Conservation (phyloP, 352 stramenopile species). For the Globisporangium alternatum region DNA sequence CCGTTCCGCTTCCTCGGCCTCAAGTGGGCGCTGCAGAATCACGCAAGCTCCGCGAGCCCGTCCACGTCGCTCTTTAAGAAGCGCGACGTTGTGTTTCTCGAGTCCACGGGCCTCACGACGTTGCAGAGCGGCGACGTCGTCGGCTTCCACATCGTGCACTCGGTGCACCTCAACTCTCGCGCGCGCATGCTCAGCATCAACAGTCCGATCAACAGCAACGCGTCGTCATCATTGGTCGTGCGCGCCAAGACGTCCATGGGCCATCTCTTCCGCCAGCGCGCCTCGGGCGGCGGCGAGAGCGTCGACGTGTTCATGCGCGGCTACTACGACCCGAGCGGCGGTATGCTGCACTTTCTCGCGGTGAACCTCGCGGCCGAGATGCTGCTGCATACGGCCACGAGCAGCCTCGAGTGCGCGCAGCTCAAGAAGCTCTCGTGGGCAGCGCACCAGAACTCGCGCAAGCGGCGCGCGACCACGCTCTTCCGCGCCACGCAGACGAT, state of each 20-base stretch:
- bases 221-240: constrained; percentile 3
- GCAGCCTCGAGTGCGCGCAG: constrained; percentile 46
- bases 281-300: background rate
- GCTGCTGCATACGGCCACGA: constrained; percentile 38
- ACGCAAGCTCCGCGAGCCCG: constrained; percentile 39
- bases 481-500: constrained; percentile 15
- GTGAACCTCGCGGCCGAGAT: constrained; percentile 47
- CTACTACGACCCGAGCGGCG: constrained; percentile 40
- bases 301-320: constrained; percentile 24
- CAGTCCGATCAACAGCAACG: background rate
- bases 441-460: constrained; percentile 23
- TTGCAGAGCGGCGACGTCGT: constrained; percentile 45
- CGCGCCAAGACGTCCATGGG: constrained; percentile 20
- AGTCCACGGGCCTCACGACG: constrained; percentile 55
- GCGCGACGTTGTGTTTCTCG: constrained; percentile 66
- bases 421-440: constrained; percentile 65
- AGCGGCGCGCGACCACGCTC: constrained; percentile 18
- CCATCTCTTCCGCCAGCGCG: constrained; percentile 18
- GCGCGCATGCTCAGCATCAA: constrained; percentile 53
- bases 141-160: constrained; percentile 62
- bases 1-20: constrained; percentile 58
- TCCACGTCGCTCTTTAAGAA: constrained; percentile 37
- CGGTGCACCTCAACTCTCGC: constrained; percentile 40
- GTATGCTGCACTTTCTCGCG: constrained; percentile 40
- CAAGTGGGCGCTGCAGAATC: constrained; percentile 63